Percentiles rank a stretch among this genome's conserved stretches.
Evolutionary conservation across 1,284 basidiomycete genomes (phyloP).

Genomic region (Mrakiaceae sp.): DNA sequence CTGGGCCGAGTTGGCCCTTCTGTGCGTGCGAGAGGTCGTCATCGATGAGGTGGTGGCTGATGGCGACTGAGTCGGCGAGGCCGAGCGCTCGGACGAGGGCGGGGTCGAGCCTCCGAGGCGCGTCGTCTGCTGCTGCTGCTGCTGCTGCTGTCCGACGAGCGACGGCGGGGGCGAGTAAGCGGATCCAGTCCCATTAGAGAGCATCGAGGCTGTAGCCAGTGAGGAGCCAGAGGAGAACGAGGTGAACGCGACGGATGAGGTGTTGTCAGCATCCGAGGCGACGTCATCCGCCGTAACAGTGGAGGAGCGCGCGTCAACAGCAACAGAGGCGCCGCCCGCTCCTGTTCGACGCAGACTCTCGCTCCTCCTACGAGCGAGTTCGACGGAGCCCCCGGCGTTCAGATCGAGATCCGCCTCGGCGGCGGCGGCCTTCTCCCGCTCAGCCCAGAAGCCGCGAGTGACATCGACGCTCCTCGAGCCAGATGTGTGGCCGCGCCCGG

Average conservation of each 20-base stretch:
- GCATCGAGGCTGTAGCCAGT: background rate
- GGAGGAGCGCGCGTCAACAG: no score
- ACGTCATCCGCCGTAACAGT: no score
- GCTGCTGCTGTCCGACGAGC: background rate
- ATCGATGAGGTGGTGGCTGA: background rate
- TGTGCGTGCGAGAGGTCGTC: constrained; percentile 1
- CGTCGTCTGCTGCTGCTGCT: background rate
- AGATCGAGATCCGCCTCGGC: background rate
- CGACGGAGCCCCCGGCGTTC: no score
- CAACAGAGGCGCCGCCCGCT: no score
- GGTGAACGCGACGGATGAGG: no score
- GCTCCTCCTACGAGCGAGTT: no score
- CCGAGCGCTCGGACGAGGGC: background rate
- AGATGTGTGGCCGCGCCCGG: constrained; percentile 6
- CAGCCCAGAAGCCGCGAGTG: constrained; percentile 16
- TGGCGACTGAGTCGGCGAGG: background rate
- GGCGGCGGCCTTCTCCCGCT: constrained; percentile 12
- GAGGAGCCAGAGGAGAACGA: background rate
- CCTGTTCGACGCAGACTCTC: no score
- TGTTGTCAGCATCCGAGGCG: no score
- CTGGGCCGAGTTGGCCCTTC: constrained; percentile 11
- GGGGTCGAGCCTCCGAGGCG: background rate
- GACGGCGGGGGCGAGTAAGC: background rate
- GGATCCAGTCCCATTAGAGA: constrained; percentile 1
- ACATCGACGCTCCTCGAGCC: constrained; percentile 15